Base-by-base conservation (phyloP, 176 grass and related monocot species). In the Carex pumila region DNA sequence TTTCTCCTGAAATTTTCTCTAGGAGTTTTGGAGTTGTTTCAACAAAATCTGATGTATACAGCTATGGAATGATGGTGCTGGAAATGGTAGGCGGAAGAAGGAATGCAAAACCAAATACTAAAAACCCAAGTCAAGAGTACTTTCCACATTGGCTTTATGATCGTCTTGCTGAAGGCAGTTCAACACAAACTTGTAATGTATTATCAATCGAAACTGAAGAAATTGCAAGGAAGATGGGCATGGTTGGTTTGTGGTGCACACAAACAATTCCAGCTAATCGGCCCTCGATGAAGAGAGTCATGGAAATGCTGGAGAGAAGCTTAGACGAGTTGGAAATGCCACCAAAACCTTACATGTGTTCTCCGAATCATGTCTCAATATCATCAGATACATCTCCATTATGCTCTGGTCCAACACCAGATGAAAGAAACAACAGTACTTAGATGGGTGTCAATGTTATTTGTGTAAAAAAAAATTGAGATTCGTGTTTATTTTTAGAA, bases 101-200 rank as follows among this genome's bases (percentile, higher is more conserved):
- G 70, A 91, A 91, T 65, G 83, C 3, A 90, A 94, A 21, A 81
- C 22, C 71, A 7, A 88, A 80, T 85, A 82, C 41, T 37, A 84
- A 94, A 4, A 76, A 84, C 29, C 75, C 83, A 15, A 90, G 81
- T 34, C 80, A 83, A 61, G 47, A 0, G 0, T 81, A 88, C 50
- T 94, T 91, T 63, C 81, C 86, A 4, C 72, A 90, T 22, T 88
- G 92, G 92, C 67, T 94, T 79, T 94, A 91, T 70, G 90, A 94
- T 17, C 66, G 55, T 69, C 25, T 91, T n/a, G 75, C 19, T 65
- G 37, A 54, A 85, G 15, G 39, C 19, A 61, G 61, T 12, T 21
- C 69, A 74, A 67, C 89, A 57, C 47, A 85, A 84, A n/a, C 18
- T 61, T 39, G 31, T 7, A 82, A 61, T 29, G 4, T 83, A 69